phyloP scores from a whole-genome alignment of 2,329 filamentous ascomycete genomes.

The Corniculantispora saksenae region DNA sequence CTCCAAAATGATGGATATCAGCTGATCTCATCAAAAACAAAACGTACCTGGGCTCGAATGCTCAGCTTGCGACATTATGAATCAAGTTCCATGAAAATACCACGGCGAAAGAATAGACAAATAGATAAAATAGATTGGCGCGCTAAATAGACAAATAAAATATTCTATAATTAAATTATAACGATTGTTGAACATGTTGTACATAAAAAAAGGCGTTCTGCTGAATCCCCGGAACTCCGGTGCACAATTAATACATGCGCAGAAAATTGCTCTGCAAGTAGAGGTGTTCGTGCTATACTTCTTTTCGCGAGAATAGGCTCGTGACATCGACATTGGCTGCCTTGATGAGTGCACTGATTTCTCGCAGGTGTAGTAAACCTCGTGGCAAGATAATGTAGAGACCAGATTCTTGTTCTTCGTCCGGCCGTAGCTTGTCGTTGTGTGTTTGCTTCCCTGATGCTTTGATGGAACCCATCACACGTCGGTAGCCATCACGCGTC shows the following conservation, averaged over 20 bases:
- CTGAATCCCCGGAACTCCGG: background rate
- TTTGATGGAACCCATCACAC: constrained; percentile 23
- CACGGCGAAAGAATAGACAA: background rate
- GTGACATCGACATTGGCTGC: constrained; percentile 21
- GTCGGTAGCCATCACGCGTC: constrained; percentile 20
- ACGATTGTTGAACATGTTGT: background rate
- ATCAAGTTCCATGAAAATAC: background rate
- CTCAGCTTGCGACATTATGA: background rate
- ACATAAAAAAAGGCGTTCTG: constrained; percentile 3
- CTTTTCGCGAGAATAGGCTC: constrained; percentile 9
- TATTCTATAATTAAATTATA: background rate
- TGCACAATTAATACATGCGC: background rate
- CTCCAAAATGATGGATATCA: too few relatives aligned
- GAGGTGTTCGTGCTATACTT: background rate
- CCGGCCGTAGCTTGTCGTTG: constrained; percentile 26
- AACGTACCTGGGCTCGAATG: too few relatives aligned
- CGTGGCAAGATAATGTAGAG: constrained; percentile 25
- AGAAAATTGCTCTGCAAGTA: too few relatives aligned
- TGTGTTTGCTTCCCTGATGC: constrained; percentile 25
- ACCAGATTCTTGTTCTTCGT: constrained; percentile 21
- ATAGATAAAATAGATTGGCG: background rate
- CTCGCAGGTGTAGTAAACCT: constrained; percentile 19
- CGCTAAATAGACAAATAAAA: background rate
- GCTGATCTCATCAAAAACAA: too few relatives aligned
- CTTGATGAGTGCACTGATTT: constrained; percentile 24